A percentile compares a stretch with the other conserved stretches of the same genome.
Evolutionary conservation across 495 filamentous ascomycete species (phyloP).

Genomic region (Saxophila tyrrhenica): DNA sequence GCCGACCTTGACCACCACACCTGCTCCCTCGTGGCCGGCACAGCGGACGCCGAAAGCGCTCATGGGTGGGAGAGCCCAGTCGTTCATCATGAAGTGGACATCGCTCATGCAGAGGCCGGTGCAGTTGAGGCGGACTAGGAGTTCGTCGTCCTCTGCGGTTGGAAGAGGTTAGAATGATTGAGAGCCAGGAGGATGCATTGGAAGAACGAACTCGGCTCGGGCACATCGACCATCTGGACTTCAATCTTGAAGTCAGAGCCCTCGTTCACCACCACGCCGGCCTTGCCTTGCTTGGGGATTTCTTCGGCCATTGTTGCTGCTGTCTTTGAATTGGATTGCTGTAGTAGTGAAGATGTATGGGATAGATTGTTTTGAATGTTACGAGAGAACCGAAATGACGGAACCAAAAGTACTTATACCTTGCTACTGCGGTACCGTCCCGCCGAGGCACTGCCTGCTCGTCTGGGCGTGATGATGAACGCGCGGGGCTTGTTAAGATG

Average conservation of each 20-base stretch:
- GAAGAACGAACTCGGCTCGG: constrained; percentile 35
- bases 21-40: constrained; percentile 48
- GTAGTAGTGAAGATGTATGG: background rate
- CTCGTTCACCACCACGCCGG: constrained; percentile 43
- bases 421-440: no score
- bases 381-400: no score
- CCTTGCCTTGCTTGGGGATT: constrained; percentile 44
- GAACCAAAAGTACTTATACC: no score
- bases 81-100: constrained; percentile 31
- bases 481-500: background rate
- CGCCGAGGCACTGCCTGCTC: background rate
- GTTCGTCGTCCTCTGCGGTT: constrained; percentile 26
- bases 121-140: constrained; percentile 31
- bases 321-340: background rate
- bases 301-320: constrained; percentile 19
- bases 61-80: constrained; percentile 38
- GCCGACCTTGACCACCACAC: constrained; percentile 44
- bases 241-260: constrained; percentile 42
- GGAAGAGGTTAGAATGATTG: background rate
- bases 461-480: background rate
- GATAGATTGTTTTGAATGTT: background rate
- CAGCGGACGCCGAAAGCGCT: constrained; percentile 36
- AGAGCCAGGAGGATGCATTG: no score
- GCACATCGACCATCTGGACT: constrained; percentile 42
- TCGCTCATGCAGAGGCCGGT: constrained; percentile 33